These are phyloP conservation scores for Zygoascus tannicola DNA, from an alignment of 805 yeast genomes.

Conservation along the genomic window DNA sequence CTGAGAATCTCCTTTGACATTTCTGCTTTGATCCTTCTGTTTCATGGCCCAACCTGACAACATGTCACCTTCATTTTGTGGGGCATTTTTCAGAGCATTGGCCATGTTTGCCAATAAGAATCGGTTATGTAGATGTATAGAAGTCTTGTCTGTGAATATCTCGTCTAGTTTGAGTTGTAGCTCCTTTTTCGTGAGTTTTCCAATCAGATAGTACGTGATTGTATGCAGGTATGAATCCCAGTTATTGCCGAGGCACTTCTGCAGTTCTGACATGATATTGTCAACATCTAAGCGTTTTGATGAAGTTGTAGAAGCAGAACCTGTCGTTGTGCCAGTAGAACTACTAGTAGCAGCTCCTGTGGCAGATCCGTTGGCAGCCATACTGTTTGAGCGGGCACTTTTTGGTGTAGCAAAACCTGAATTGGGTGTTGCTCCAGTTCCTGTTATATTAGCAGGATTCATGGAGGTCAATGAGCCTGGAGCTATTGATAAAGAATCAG, in stretches of 20 bases:
- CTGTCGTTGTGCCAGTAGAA: neutral
- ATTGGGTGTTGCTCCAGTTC: neutral
- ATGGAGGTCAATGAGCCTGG: constrained; percentile 2
- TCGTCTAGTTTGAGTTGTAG: constrained; percentile 48
- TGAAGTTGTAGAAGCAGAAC: neutral
- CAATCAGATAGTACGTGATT: constrained; percentile 64
- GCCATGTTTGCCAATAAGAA: constrained; percentile 73
- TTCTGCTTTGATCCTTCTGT: constrained; percentile 36
- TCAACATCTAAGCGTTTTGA: constrained; percentile 50
- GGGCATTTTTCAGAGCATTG: constrained; percentile 70
- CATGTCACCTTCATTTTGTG: constrained; percentile 40
- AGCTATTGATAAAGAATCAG: constrained; percentile 1
- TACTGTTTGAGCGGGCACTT: neutral
- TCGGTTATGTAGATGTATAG: constrained; percentile 69
- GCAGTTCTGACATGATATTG: constrained; percentile 60
- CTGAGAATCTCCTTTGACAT: constrained; percentile 41
- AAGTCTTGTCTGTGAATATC: constrained; percentile 38
- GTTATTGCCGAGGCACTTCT: constrained; percentile 57
- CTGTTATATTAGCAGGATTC: neutral
- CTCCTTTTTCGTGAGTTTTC: constrained; percentile 71
- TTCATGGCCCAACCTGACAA: constrained; percentile 40
- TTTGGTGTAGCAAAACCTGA: neutral
- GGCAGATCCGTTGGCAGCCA: neutral
- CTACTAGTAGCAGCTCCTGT: neutral
- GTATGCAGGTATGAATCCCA: constrained; percentile 86